Evolutionary conservation across 805 yeast genomes (phyloP), one percentile per base, ranked within the genome.

Genomic region (Metschnikowia drakensbergensis): DNA sequence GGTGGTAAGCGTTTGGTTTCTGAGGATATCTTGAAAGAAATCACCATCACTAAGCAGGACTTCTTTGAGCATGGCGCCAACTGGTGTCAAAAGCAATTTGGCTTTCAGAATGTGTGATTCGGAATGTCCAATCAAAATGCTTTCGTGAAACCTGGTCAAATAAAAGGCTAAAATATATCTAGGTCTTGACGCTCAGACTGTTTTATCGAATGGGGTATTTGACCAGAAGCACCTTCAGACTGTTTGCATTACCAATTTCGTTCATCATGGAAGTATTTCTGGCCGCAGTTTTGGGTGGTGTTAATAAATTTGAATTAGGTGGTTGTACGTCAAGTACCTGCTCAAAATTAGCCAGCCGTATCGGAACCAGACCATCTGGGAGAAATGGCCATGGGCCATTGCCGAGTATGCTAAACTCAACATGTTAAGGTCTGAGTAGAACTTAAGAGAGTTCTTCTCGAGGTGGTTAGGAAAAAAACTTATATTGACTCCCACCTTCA

Each of bases 281-380:
- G 17, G 17, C 17, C 17, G 17, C 17, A 17, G 17, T 17, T 17
- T 17, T 17, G 17, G 17, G 17, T 17, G 33, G 11, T 30, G 8
- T 42, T 40, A 51, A 38, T 45, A 32, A 23, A 60, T 42, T 40
- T 61, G 66, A 29, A 73, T 68, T 54, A 88, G 70, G 58, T 87
- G 90, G 65, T 92, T 91, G 45, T 79, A 78, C 37, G 83, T 82
- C 73, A 88, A 79, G 66, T 89, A 92, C 52, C 91, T 74, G 51
- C 96, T 85, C 11, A 83, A 66, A 5, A 79, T 50, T 61, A 94
- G 72, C 97, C 97, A 94, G 1, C 89, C 84, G 71, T 86, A 87
- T 55, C 99, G 76, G 65, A 85, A 94, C 97, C 97, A 92, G 6
- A 86, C 91, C 87, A 94, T 87, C 65, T 94, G 99, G 1, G 96